phyloP scores from a whole-genome alignment of 2,329 filamentous ascomycete genomes.

The Plectosphaerella sp. region DNA sequence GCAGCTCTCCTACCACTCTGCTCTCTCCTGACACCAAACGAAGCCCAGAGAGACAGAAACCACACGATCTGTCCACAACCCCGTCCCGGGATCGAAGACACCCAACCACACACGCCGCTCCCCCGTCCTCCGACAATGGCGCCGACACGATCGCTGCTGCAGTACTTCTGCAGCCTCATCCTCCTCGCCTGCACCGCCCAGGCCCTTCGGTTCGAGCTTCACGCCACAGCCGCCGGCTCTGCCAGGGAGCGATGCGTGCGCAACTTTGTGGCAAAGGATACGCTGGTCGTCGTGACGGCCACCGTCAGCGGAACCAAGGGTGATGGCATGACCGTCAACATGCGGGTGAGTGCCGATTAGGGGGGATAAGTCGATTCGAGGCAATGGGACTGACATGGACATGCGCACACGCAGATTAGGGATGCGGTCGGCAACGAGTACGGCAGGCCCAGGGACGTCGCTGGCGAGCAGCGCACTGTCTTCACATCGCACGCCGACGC shows the following conservation, averaged over 20 bases:
- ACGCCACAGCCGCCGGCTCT: slow-evolving; percentile 60
- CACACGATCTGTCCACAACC: neutral
- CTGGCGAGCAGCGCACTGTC: slow-evolving; percentile 85
- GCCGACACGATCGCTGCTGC: slow-evolving; percentile 47
- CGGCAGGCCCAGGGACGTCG: slow-evolving; percentile 83
- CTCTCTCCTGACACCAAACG: slow-evolving; percentile 32
- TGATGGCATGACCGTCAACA: slow-evolving; percentile 90
- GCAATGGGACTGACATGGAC: neutral
- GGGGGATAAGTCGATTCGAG: neutral
- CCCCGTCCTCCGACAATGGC: slow-evolving; percentile 34
- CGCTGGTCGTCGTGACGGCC: slow-evolving; percentile 91
- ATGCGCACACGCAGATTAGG: slow-evolving; percentile 62
- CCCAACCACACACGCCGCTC: neutral
- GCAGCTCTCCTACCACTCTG: slow-evolving; percentile 22
- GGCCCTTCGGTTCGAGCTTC: slow-evolving; percentile 91
- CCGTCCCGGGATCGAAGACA: no score
- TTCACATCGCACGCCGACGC: slow-evolving; percentile 92
- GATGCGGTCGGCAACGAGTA: slow-evolving; percentile 97
- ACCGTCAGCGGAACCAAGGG: slow-evolving; percentile 80
- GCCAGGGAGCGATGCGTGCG: slow-evolving; percentile 82
- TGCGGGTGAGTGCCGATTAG: slow-evolving; percentile 62
- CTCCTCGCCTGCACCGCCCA: slow-evolving; percentile 49
- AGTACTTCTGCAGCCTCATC: slow-evolving; percentile 53
- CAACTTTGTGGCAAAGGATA: slow-evolving; percentile 91
- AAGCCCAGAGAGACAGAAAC: neutral